These are phyloP conservation scores for Astrephomene gubernaculifera DNA, from an alignment of 139 green algal genomes.

Conservation along the genomic window DNA sequence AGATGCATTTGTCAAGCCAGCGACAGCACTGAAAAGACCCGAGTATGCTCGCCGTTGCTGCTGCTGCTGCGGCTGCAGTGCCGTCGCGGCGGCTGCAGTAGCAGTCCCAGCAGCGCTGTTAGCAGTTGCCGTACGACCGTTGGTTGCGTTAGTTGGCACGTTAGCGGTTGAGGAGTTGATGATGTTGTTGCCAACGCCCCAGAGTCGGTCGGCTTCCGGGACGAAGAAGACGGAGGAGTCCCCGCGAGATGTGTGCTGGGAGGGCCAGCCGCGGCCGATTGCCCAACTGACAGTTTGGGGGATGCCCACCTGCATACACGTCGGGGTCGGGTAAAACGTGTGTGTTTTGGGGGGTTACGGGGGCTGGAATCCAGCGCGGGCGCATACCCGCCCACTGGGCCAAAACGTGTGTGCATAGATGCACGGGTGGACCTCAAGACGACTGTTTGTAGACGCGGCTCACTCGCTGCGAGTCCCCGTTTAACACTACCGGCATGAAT, in stretches of 20 bases:
- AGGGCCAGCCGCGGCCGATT: conserved; percentile 23
- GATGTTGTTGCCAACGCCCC: background rate
- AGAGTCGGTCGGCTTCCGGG: conserved; percentile 1
- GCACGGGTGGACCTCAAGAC: background rate
- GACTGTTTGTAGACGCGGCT: background rate
- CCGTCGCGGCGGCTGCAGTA: background rate
- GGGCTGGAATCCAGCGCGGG: no score
- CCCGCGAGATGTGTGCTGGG: background rate
- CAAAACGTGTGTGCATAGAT: background rate
- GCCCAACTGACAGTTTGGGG: conserved; percentile 33
- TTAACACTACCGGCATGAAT: background rate
- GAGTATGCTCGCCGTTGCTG: no score
- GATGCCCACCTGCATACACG: background rate
- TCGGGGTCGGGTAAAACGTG: background rate
- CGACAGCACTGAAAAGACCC: no score
- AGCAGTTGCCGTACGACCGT: no score
- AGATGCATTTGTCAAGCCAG: no score
- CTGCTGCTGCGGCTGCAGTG: no score
- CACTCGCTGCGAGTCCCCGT: background rate
- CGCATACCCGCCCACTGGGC: no score
- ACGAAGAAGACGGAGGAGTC: conserved; percentile 11
- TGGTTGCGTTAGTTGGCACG: no score
- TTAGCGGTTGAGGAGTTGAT: no score
- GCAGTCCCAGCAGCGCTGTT: no score
- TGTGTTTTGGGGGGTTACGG: background rate